phyloP scores from a whole-genome alignment of 768 basidiomycete species.

The Mycena venus region DNA sequence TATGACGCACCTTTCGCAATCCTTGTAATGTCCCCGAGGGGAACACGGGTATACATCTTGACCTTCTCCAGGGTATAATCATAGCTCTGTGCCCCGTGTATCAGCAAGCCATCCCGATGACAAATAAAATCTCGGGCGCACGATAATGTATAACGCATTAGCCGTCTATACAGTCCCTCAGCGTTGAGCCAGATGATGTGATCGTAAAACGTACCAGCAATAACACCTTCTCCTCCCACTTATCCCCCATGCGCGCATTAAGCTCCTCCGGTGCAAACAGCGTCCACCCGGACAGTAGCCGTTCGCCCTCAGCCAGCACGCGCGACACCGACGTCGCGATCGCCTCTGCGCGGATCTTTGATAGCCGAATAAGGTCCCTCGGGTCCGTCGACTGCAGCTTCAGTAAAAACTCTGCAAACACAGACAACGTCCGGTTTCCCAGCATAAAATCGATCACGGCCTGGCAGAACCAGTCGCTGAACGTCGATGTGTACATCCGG shows the following conservation, averaged over 20 bases:
- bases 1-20: constrained; percentile 80
- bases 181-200: constrained; percentile 1
- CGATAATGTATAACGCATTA: constrained; percentile 82
- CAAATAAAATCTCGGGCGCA: constrained; percentile 55
- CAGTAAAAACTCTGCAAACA: constrained; percentile 94
- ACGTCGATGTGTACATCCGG: constrained; percentile 89
- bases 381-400: constrained; percentile 94
- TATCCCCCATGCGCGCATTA: constrained; percentile 78
- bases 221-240: constrained; percentile 95
- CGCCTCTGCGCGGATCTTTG: constrained; percentile 91
- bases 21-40: constrained; percentile 81
- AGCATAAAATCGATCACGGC: constrained; percentile 95
- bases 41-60: constrained; percentile 89
- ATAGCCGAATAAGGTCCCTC: constrained; percentile 87
- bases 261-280: constrained; percentile 86
- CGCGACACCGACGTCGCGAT: constrained; percentile 89
- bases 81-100: constrained; percentile 73
- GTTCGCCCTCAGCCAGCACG: constrained; percentile 82
- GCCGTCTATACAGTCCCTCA: constrained; percentile 41
- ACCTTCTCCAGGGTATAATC: constrained; percentile 96
- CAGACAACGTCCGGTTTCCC: constrained; percentile 86
- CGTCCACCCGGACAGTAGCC: constrained; percentile 90
- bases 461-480: constrained; percentile 97
- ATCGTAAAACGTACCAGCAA: constrained; percentile 74
- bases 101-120: neutral